A percentile compares a stretch with the other conserved stretches of the same genome.
phyloP scores from a whole-genome alignment of 768 basidiomycete genomes.

The Boletellus ananiceps region DNA sequence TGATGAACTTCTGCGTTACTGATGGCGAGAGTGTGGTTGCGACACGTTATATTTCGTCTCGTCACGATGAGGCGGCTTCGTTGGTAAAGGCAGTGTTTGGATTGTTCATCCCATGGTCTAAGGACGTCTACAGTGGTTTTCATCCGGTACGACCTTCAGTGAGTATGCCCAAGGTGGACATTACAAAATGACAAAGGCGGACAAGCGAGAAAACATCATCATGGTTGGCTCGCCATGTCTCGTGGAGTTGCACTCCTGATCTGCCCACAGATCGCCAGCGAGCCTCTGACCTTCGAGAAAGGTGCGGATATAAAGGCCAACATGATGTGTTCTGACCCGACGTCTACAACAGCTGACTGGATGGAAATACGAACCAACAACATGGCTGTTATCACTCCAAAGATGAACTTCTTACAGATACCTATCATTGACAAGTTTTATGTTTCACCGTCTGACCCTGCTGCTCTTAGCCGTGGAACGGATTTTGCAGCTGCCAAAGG shows the following conservation, averaged over 20 bases:
- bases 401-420: constrained; percentile 91
- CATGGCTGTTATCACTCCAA: constrained; percentile 92
- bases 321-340: not conserved
- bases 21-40: constrained; percentile 93
- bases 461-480: constrained; percentile 58
- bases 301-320: constrained; percentile 38
- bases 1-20: constrained; percentile 95
- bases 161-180: constrained; percentile 86
- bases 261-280: constrained; percentile 67
- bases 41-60: constrained; percentile 91
- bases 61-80: constrained; percentile 88
- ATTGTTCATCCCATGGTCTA: constrained; percentile 2
- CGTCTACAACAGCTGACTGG: constrained; percentile 68
- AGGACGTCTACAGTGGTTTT: constrained; percentile 66
- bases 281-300: constrained; percentile 95
- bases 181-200: constrained; percentile 92
- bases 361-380: constrained; percentile 98
- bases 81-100: constrained; percentile 44
- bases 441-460: constrained; percentile 81
- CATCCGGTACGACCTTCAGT: constrained; percentile 90
- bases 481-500: constrained; percentile 89
- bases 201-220: constrained; percentile 95
- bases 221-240: constrained; percentile 45
- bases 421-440: constrained; percentile 93
- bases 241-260: constrained; percentile 10